Evolutionary conservation across 2,329 filamentous ascomycete genomes (phyloP).

Genomic region (Diaporthe sp.): DNA sequence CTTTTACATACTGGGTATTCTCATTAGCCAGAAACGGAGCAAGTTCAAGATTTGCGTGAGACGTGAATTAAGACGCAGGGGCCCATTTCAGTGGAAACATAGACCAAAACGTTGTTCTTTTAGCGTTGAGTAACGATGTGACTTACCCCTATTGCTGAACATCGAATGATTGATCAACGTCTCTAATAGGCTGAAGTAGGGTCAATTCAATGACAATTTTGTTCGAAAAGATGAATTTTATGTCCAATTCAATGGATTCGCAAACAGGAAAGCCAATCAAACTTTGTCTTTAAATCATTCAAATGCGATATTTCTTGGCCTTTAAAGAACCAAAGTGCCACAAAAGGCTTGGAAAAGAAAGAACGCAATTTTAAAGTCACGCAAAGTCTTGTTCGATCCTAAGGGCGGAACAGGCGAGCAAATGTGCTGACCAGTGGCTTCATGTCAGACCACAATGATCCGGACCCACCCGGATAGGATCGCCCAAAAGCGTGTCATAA

Average conservation of each 20-base stretch:
- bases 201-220: neutral
- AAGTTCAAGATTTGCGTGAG: neutral
- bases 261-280: neutral
- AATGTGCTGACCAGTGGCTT: slow-evolving; percentile 33
- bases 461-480: slow-evolving; percentile 25
- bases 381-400: slow-evolving; percentile 18
- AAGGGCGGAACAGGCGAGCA: slow-evolving; percentile 1
- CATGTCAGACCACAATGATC: slow-evolving; percentile 31
- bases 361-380: slow-evolving; percentile 18
- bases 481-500: neutral
- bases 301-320: too few species aligned
- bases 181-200: neutral
- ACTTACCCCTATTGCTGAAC: neutral
- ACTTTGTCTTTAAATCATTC: too few species aligned
- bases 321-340: too few species aligned
- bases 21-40: neutral
- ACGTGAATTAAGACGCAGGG: neutral
- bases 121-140: neutral
- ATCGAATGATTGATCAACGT: neutral
- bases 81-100: neutral
- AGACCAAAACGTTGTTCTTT: neutral
- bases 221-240: neutral
- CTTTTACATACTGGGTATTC: neutral
- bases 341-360: neutral
- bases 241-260: neutral